Conservation (phyloP, 2,329 filamentous ascomycete species). For the Monosporascus sp. region DNA sequence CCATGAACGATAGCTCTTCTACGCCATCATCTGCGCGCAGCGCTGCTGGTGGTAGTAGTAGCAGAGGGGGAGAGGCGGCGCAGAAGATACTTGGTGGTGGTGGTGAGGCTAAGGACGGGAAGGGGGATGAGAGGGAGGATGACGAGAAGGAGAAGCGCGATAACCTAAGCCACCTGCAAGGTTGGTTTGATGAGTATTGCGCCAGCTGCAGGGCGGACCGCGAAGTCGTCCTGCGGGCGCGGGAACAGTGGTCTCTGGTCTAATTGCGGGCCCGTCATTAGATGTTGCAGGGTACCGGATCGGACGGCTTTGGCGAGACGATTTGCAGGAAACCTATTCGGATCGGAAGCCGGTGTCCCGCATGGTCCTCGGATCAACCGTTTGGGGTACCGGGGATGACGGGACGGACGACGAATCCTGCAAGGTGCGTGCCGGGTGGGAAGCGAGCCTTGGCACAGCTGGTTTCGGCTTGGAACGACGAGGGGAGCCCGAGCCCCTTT, state of each 20-base stretch:
- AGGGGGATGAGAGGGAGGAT: constrained; percentile 2
- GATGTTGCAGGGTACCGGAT: too few relatives aligned
- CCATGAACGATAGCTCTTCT: constrained; percentile 32
- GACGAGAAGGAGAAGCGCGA: constrained; percentile 16
- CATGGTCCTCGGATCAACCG: too few relatives aligned
- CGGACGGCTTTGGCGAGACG: too few relatives aligned
- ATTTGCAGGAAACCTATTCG: too few relatives aligned
- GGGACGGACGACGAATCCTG: too few relatives aligned
- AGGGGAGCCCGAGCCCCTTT: too few relatives aligned
- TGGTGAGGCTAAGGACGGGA: constrained; percentile 15
- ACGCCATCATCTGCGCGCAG: constrained; percentile 8
- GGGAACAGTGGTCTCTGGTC: constrained; percentile 15
- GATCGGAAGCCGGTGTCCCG: too few relatives aligned
- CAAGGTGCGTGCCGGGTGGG: too few relatives aligned
- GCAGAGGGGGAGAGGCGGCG: constrained; percentile 12
- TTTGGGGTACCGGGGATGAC: too few relatives aligned
- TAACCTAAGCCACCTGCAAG: constrained; percentile 34
- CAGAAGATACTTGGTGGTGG: constrained; percentile 28
- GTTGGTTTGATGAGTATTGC: constrained; percentile 51
- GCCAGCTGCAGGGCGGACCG: constrained; percentile 49
- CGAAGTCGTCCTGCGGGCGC: constrained; percentile 19
- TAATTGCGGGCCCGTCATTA: neutral
- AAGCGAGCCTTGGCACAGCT: too few relatives aligned
- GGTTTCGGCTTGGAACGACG: too few relatives aligned
- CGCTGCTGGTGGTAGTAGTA: constrained; percentile 4